Base-by-base conservation (phyloP, 208 protist genomes). In the Leishmania major region DNA sequence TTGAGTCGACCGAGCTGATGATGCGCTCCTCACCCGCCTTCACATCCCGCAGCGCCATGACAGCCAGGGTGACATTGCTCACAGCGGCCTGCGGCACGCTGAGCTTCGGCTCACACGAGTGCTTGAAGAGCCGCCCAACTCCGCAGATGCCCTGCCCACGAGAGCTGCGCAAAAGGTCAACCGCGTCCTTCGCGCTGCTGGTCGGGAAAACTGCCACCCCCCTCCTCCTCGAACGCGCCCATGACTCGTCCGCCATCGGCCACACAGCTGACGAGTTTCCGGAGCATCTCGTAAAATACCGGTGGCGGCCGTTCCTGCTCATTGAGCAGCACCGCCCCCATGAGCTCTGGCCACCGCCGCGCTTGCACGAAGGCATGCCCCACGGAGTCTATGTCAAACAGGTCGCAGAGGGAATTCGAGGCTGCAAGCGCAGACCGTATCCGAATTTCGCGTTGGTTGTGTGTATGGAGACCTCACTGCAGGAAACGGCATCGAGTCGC, bases 241-340 rank as follows among this genome's bases (percentile, higher is more conserved):
- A 93, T 83, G 10, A 60, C 45, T 15, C 77, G 70, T 2, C 64
- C 55, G 5, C 82, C 89, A 35, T 67, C 81, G 0, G 86, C 79
- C 57, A 90, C 62, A 35, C 57, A 64, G 59, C 73, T 43, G 28
- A 93, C 84, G 11, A 84, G 75, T 17, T 89, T 79, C 59, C 82
- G 82, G 51, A 91, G 76, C 31, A 84, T 66, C 35, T 90, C 84
- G 82, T 93, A 95, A 7, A 86, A 83, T 1, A 89, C 94, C 25
- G 87, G 89, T 22, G 91, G 91, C 31, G 80, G 87, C 47, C 94
- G 92, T 72, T 95, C 94, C 78, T 97, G 92, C 40, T 91, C 91
- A 83, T 95, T 97, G 25, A 97, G 88, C 45, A 97, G 86, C 37
- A 96, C 87, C 15, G 92, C 92, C 7, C 94, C 91, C 66, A 96